Percentiles rank a stretch among this genome's conserved stretches.
phyloP scores from a whole-genome alignment of 2,329 filamentous ascomycete genomes.

The Pyrenochaeta sp. region DNA sequence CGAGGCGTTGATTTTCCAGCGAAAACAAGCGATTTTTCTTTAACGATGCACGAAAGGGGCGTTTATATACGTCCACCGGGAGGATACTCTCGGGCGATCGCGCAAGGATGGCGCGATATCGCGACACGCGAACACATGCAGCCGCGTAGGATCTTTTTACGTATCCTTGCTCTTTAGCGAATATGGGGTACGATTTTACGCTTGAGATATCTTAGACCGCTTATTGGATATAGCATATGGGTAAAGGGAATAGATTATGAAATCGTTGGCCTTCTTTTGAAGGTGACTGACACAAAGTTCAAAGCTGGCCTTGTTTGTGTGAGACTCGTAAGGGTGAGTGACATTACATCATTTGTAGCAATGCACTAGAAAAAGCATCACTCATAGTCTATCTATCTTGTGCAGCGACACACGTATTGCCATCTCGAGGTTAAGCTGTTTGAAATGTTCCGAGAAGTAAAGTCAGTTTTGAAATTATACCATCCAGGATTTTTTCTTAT shows the following conservation, averaged over 20 bases:
- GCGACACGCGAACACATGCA: constrained; percentile 9
- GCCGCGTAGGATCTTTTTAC: not conserved
- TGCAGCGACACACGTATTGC: too few relatives aligned
- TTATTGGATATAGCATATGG: constrained; percentile 2
- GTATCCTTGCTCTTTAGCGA: not conserved
- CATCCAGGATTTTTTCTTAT: too few relatives aligned
- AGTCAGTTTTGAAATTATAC: too few relatives aligned
- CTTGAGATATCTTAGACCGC: constrained; percentile 12
- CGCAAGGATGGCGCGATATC: constrained; percentile 29
- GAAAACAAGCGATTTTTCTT: not conserved
- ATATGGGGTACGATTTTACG: constrained; percentile 2
- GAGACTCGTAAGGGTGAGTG: too few relatives aligned
- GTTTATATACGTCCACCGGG: constrained; percentile 12
- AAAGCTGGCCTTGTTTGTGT: too few relatives aligned
- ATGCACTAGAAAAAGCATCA: too few relatives aligned
- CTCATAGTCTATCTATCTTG: too few relatives aligned
- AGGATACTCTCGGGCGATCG: constrained; percentile 8
- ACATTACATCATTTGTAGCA: too few relatives aligned
- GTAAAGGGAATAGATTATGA: constrained; percentile 7
- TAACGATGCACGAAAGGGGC: not conserved
- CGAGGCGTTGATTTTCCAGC: not conserved
- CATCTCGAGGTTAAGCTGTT: too few relatives aligned
- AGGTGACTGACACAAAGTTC: not conserved
- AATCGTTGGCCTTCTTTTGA: not conserved
- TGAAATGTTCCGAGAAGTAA: too few relatives aligned